Evolutionary conservation across 192 early-diverging fungal species (phyloP), one percentile per base, ranked within the genome.

Genomic region (Chytriomyces hyalinus): DNA sequence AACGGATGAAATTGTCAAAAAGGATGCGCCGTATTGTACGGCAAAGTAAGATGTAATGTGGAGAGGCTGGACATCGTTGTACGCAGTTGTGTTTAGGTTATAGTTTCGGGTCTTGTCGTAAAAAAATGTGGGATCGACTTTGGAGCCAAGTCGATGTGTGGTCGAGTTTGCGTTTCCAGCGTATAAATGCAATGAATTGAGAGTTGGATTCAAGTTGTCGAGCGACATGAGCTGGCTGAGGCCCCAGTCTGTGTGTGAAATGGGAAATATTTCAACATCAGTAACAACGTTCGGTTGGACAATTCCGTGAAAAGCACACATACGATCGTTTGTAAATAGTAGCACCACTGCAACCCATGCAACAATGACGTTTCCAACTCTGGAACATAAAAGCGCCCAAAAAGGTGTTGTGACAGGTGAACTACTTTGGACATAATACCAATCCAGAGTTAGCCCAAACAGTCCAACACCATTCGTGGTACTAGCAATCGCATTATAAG

Each of bases 1-100:
- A 4, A 86, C 76, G 57, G 89, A 80, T 15, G 84, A 83, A 64
- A 92, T 66, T 64, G 82, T 83, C 36, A 90, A 83, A 65, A 86
- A 86, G 43, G 71, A 78, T n/a, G 51, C 45, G 22, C 64, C 67
- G 49, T 84, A 80, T n/a, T 20, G 49, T n/a, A 83, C 24, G 50
- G 81, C 71, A 51, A 82, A 75, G 57, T 46, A 80, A 17, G 63
- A 20, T 7, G 75, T 82, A 43, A 69, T 45, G 44, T 67, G 60
- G 28, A 82, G 53, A 4, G 81, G 70, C 3, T 49, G 20, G 0
- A 76, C 81, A 28, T 67, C 71, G 43, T 74, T 57, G 70, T 82
- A 78, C 7, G 76, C 77, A n/a, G 76, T 79, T 24, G 60, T 11
- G 49, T 82, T 76, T 4, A 82, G 64, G 51, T 69, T 64, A 46